Conservation (phyloP, 352 stramenopile species). For the Albugo candida region DNA sequence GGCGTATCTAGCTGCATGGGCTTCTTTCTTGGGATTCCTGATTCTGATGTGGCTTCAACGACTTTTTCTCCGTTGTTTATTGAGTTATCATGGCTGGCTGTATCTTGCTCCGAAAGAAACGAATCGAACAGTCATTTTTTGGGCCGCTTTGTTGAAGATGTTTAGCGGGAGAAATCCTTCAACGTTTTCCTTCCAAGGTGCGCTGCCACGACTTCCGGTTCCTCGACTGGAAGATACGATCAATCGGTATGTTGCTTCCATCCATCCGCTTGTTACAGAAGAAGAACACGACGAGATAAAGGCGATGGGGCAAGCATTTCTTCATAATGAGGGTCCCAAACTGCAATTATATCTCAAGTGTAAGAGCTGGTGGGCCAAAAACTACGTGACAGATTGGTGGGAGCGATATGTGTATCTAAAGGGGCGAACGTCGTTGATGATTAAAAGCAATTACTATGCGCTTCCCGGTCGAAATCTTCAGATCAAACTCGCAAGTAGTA, state of each 20-base stretch:
- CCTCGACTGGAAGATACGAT: slow-evolving; percentile 87
- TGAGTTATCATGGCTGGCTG: slow-evolving; percentile 78
- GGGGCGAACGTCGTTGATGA: slow-evolving; percentile 73
- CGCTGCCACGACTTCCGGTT: slow-evolving; percentile 83
- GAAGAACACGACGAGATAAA: slow-evolving; percentile 80
- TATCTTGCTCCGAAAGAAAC: slow-evolving; percentile 59
- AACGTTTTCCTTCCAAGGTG: slow-evolving; percentile 83
- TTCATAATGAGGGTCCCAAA: slow-evolving; percentile 76
- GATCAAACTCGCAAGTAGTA: slow-evolving; percentile 39
- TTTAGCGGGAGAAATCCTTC: slow-evolving; percentile 59
- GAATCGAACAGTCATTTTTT: slow-evolving; percentile 35
- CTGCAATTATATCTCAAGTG: slow-evolving; percentile 82
- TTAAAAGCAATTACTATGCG: slow-evolving; percentile 87
- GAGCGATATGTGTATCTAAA: slow-evolving; percentile 82
- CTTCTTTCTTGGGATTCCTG: slow-evolving; percentile 58
- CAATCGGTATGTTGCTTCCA: slow-evolving; percentile 79
- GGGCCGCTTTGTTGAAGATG: slow-evolving; percentile 65
- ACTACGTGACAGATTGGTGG: slow-evolving; percentile 84
- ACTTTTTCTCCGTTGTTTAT: slow-evolving; percentile 52
- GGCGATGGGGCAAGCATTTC: slow-evolving; percentile 64
- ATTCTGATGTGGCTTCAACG: slow-evolving; percentile 74
- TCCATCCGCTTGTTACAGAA: slow-evolving; percentile 72
- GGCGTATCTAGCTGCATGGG: slow-evolving; percentile 67
- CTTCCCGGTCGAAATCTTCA: slow-evolving; percentile 42
- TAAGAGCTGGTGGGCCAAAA: slow-evolving; percentile 78